phyloP scores from a whole-genome alignment of 768 basidiomycete genomes.

The Boletus insuetus region DNA sequence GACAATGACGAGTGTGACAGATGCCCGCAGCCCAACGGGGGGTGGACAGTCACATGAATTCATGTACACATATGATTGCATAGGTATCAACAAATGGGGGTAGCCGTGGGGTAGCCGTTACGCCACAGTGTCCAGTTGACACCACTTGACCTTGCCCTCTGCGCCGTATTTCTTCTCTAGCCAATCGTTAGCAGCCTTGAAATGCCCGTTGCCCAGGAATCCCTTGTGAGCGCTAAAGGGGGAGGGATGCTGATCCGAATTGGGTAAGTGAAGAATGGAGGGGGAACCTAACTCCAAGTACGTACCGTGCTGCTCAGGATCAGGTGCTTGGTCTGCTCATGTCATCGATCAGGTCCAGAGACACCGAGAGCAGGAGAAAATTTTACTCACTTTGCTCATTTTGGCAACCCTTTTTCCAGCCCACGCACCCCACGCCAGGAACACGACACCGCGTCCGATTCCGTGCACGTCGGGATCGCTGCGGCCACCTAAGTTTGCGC shows the following conservation, averaged over 20 bases:
- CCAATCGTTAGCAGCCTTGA: conserved; percentile 86
- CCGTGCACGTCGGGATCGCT: conserved; percentile 41
- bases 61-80: conserved; percentile 20
- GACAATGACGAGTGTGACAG: conserved; percentile 4
- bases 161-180: conserved; percentile 73
- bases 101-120: conserved; percentile 15
- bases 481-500: conserved; percentile 56
- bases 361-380: conserved; percentile 9
- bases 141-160: conserved; percentile 74
- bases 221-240: conserved; percentile 76
- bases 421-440: conserved; percentile 89
- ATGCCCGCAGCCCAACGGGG: conserved; percentile 22
- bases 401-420: conserved; percentile 81
- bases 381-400: conserved; percentile 58
- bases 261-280: conserved; percentile 28
- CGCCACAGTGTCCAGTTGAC: conserved; percentile 38
- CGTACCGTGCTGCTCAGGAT: conserved; percentile 74
- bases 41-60: conserved; percentile 11
- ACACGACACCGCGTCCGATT: conserved; percentile 71
- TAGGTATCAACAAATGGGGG: conserved; percentile 27
- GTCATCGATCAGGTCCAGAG: conserved; percentile 18
- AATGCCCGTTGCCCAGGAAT: conserved; percentile 89
- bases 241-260: conserved; percentile 68
- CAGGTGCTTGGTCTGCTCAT: conserved; percentile 70
- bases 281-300: conserved; percentile 17